Evolutionary conservation across 148 eudicot genomes (phyloP).

Genomic region (Rheum nobile): DNA sequence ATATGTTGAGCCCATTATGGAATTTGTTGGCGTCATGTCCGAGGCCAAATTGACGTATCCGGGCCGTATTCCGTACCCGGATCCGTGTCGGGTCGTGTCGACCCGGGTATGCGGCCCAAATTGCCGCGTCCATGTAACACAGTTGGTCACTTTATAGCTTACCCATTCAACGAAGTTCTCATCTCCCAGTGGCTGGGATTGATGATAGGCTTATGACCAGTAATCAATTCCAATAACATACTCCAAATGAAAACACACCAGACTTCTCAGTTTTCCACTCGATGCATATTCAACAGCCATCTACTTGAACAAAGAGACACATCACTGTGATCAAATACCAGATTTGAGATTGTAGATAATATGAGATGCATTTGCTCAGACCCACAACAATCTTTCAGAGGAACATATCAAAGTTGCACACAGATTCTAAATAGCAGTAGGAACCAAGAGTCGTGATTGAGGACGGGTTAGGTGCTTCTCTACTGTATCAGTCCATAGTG

Average conservation of each 20-base stretch:
- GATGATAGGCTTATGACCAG: slow-evolving; percentile 87
- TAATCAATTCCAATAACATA: slow-evolving; percentile 79
- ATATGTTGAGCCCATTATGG: no score
- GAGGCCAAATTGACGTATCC: no score
- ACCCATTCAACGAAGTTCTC: slow-evolving; percentile 99
- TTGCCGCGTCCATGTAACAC: no score
- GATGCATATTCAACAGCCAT: slow-evolving; percentile 98
- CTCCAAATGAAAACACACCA: slow-evolving; percentile 89
- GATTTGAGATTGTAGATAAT: not conserved
- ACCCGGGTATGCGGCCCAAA: no score
- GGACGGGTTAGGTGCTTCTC: slow-evolving; percentile 31
- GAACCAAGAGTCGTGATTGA: slow-evolving; percentile 45
- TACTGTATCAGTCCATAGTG: slow-evolving; percentile 34
- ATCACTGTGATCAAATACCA: not conserved
- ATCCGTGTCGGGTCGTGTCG: no score
- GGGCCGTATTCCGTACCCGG: no score
- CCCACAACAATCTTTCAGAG: no score
- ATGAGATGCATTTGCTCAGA: no score
- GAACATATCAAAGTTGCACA: not conserved
- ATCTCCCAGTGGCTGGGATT: slow-evolving; percentile 62
- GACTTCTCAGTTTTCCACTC: slow-evolving; percentile 83
- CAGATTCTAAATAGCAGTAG: slow-evolving; percentile 3
- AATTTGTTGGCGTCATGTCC: no score
- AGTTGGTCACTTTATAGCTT: no score
- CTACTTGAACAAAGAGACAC: slow-evolving; percentile 36